A percentile compares a stretch with the other conserved stretches of the same genome.
phyloP scores from a whole-genome alignment of 192 early-diverging fungal species.

The Rhizophagus prolifer region DNA sequence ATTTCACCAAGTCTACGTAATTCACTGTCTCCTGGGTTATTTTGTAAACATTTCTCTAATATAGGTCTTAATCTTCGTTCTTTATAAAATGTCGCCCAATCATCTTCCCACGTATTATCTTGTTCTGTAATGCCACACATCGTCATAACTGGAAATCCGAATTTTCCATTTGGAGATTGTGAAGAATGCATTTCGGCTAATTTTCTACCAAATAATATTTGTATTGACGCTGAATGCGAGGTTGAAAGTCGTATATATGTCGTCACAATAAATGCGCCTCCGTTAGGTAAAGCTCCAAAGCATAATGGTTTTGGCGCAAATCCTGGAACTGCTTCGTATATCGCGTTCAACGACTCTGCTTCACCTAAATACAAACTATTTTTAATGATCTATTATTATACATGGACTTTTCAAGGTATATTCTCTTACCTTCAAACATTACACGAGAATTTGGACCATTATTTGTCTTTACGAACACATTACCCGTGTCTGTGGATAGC shows the following conservation, averaged over 20 bases:
- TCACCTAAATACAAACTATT: neutral
- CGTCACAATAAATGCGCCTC: slow-evolving; percentile 14
- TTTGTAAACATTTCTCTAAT: slow-evolving; percentile 16
- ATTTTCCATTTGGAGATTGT: slow-evolving; percentile 27
- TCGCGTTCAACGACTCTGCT: slow-evolving; percentile 6
- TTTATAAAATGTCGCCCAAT: slow-evolving; percentile 31
- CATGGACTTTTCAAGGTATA: too few species aligned
- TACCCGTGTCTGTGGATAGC: slow-evolving; percentile 8
- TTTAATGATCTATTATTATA: neutral
- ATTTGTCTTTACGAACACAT: slow-evolving; percentile 24
- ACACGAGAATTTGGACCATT: neutral
- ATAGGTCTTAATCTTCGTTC: slow-evolving; percentile 25
- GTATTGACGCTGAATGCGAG: neutral
- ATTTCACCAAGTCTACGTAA: slow-evolving; percentile 9
- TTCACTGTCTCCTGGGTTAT: slow-evolving; percentile 12
- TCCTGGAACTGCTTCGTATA: slow-evolving; percentile 7
- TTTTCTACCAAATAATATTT: slow-evolving; percentile 16
- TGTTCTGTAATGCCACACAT: slow-evolving; percentile 34
- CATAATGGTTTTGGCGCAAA: slow-evolving; percentile 25
- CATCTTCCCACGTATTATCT: slow-evolving; percentile 34
- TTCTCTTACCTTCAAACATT: slow-evolving; percentile 17
- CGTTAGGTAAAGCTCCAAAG: slow-evolving; percentile 5
- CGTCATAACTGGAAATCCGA: slow-evolving; percentile 30
- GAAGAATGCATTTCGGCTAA: slow-evolving; percentile 29
- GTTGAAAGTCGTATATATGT: neutral